A percentile compares a stretch with the other conserved stretches of the same genome.
Evolutionary conservation across 2,329 filamentous ascomycete genomes (phyloP).

Genomic region (Xylariaceae sp.): DNA sequence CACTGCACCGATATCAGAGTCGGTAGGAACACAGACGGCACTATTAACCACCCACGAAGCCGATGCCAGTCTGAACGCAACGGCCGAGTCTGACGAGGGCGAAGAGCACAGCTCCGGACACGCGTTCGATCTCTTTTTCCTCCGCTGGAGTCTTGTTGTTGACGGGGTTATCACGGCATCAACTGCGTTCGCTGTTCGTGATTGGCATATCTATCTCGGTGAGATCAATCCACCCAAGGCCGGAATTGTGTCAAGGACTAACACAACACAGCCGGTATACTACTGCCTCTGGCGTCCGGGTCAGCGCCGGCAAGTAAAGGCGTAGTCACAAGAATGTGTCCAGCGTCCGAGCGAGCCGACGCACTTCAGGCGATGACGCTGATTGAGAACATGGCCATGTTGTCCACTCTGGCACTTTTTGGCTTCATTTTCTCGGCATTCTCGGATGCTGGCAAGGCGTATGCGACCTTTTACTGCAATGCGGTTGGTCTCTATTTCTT

Average conservation of each 20-base stretch:
- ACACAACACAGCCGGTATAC: background rate
- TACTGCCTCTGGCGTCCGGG: background rate
- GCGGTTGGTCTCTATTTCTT: too few species aligned
- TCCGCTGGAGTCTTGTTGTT: background rate
- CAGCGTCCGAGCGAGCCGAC: background rate
- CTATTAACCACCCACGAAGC: background rate
- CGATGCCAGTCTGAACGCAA: background rate
- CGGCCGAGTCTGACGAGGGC: too few species aligned
- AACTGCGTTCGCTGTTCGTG: background rate
- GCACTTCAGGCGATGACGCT: background rate
- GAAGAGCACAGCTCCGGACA: background rate
- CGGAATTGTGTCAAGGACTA: background rate
- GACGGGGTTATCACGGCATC: background rate
- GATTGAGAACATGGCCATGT: background rate
- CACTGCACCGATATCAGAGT: background rate
- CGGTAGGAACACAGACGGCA: background rate
- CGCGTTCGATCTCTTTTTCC: background rate
- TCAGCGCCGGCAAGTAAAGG: background rate
- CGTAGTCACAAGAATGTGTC: background rate
- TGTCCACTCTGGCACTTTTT: background rate
- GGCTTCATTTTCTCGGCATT: background rate
- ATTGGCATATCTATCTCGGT: background rate
- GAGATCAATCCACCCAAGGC: background rate
- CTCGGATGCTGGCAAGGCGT: background rate
- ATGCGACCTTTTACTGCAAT: background rate